Evolutionary conservation across 371 early-diverging fungal genomes (phyloP).

Genomic region (Circinella umbellata): DNA sequence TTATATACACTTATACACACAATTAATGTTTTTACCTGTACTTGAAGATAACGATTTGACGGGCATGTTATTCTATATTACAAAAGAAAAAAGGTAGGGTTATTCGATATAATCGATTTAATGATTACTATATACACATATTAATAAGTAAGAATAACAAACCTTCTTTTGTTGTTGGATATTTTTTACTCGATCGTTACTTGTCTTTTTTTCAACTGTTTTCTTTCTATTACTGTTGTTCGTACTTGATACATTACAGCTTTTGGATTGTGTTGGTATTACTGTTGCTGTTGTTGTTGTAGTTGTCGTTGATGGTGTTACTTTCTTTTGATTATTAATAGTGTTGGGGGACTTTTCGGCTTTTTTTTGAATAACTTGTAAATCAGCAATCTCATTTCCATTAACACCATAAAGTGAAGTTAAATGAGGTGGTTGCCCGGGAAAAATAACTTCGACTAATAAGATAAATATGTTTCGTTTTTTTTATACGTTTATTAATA

Average conservation of each 20-base stretch:
- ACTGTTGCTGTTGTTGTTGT: not conserved
- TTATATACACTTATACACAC: not conserved
- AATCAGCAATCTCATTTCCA: slow-evolving; percentile 56
- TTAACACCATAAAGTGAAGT: slow-evolving; percentile 47
- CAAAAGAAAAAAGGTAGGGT: not conserved
- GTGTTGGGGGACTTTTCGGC: not conserved
- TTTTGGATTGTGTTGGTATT: slow-evolving; percentile 3
- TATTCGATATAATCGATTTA: too few species aligned
- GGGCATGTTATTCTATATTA: slow-evolving; percentile 1
- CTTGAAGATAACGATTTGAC: slow-evolving; percentile 1
- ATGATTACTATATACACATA: not conserved
- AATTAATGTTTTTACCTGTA: slow-evolving; percentile 1
- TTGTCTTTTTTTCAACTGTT: not conserved
- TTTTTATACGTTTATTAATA: not conserved
- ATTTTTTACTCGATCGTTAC: not conserved
- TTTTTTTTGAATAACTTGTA: slow-evolving; percentile 43
- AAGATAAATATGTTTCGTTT: not conserved
- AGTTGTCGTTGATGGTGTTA: not conserved
- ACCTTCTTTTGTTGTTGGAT: slow-evolving; percentile 4
- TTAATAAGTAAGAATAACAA: not conserved
- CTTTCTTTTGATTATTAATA: slow-evolving; percentile 7
- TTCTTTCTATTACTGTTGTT: not conserved
- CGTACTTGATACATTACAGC: slow-evolving; percentile 2
- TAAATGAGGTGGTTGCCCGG: slow-evolving; percentile 39
- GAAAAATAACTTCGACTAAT: slow-evolving; percentile 37